Percentiles rank a stretch among this genome's conserved stretches.
phyloP scores from a whole-genome alignment of 345 rosid species.

The Boechera divaricarpa region DNA sequence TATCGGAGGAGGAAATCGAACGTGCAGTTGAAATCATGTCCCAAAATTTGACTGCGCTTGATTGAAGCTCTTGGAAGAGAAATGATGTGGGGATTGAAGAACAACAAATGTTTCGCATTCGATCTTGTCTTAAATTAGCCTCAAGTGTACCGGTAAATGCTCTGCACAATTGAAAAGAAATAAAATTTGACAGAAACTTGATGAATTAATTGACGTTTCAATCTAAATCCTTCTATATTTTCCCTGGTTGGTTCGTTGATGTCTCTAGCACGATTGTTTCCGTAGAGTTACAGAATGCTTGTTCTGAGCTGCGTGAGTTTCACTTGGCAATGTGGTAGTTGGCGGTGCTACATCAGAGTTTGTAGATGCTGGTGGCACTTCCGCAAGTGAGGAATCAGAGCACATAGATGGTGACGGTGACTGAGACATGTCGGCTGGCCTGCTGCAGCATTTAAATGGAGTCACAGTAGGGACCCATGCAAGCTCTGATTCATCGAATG shows the following conservation, averaged over 20 bases:
- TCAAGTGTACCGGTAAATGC: neutral
- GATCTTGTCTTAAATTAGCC: neutral
- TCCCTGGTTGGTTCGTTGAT: neutral
- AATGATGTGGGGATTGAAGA: neutral
- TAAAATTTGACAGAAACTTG: neutral
- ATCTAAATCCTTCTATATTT: neutral
- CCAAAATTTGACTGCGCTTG: conserved; percentile 45
- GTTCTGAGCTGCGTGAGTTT: neutral
- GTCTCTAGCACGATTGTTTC: neutral
- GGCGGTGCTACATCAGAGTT: too few relatives aligned
- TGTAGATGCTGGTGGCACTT: too few relatives aligned
- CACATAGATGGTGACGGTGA: too few relatives aligned
- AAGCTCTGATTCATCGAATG: too few relatives aligned
- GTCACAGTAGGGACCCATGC: too few relatives aligned
- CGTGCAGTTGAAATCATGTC: conserved; percentile 65
- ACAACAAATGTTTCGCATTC: neutral
- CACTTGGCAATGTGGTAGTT: too few relatives aligned
- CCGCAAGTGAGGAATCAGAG: too few relatives aligned
- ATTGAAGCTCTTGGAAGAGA: neutral
- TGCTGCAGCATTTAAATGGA: too few relatives aligned
- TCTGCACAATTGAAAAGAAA: neutral
- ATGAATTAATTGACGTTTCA: neutral
- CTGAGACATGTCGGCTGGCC: too few relatives aligned
- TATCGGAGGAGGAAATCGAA: conserved; percentile 71
- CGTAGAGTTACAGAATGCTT: neutral